These are phyloP conservation scores for Mortierella sp. DNA, from an alignment of 371 early-diverging fungal genomes.

Conservation along the genomic window DNA sequence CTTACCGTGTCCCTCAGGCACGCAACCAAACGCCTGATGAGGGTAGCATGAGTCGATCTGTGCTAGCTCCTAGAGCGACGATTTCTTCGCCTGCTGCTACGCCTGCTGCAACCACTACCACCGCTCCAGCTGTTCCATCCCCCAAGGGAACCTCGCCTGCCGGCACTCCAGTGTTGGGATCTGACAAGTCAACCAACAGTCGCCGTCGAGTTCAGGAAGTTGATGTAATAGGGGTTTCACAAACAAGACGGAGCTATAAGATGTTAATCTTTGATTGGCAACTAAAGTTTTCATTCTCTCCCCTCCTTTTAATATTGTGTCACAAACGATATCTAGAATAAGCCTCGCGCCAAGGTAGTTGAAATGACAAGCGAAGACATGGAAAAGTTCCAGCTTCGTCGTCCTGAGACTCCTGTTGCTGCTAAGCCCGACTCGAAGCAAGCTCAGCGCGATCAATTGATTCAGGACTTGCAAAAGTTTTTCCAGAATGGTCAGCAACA, in stretches of 20 bases:
- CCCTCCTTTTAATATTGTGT: not conserved
- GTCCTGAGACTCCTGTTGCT: slow-evolving; percentile 53
- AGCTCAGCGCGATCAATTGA: slow-evolving; percentile 50
- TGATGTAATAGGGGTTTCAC: slow-evolving; percentile 17
- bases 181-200: slow-evolving; percentile 32
- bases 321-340: slow-evolving; percentile 53
- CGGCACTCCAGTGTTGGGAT: slow-evolving; percentile 38
- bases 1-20: slow-evolving; percentile 49
- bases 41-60: slow-evolving; percentile 32
- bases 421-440: slow-evolving; percentile 57
- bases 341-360: slow-evolving; percentile 77
- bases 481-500: slow-evolving; percentile 37
- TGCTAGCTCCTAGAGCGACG: slow-evolving; percentile 43
- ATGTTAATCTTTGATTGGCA: not conserved
- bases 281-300: not conserved
- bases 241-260: not conserved
- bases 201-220: slow-evolving; percentile 52
- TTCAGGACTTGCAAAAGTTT: slow-evolving; percentile 52
- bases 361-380: slow-evolving; percentile 74
- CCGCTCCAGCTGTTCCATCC: slow-evolving; percentile 5
- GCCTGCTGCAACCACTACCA: slow-evolving; percentile 14
- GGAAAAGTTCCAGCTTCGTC: slow-evolving; percentile 64
- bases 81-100: slow-evolving; percentile 19
- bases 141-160: slow-evolving; percentile 27
- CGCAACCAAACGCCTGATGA: slow-evolving; percentile 38